These are phyloP conservation scores for Suillus variegatus DNA, from an alignment of 768 basidiomycete species.

Conservation along the genomic window DNA sequence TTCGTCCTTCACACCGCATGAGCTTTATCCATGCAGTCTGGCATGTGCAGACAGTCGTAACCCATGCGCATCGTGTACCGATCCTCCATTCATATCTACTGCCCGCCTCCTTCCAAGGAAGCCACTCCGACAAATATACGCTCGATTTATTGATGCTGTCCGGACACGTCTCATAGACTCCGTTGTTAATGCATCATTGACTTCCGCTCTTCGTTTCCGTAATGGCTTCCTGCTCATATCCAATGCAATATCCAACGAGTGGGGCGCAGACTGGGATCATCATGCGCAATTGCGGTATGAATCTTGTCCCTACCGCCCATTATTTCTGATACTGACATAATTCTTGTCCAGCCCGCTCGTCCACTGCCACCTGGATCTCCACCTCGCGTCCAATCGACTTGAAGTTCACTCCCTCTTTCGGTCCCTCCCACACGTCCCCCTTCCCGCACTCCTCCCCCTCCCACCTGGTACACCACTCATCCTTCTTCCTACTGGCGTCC, in stretches of 20 bases:
- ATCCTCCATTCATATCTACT: conserved; percentile 29
- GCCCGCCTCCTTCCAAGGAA: conserved; percentile 46
- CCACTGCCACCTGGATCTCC: conserved; percentile 60
- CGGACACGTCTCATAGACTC: conserved; percentile 53
- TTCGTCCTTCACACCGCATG: conserved; percentile 46
- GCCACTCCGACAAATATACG: conserved; percentile 40
- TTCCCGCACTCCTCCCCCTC: conserved; percentile 43
- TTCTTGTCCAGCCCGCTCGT: conserved; percentile 51
- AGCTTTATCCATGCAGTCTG: conserved; percentile 56
- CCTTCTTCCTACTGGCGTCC: conserved; percentile 69
- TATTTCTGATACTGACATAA: conserved; percentile 5
- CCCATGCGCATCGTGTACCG: conserved; percentile 42
- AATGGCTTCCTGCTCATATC: conserved; percentile 65
- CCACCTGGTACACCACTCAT: conserved; percentile 66
- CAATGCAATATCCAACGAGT: conserved; percentile 47
- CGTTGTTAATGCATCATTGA: conserved; percentile 46
- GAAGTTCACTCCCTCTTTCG: conserved; percentile 65
- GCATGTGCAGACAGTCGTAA: conserved; percentile 40
- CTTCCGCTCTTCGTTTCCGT: conserved; percentile 50
- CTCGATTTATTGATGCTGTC: conserved; percentile 63
- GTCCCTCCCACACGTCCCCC: conserved; percentile 57
- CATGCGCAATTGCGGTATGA: conserved; percentile 48
- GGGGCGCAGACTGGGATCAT: conserved; percentile 68
- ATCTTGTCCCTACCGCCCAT: not conserved
- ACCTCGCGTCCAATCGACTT: conserved; percentile 47